Base-by-base conservation (phyloP, 2,329 filamentous ascomycete species). In the Spiromastix sp. region DNA sequence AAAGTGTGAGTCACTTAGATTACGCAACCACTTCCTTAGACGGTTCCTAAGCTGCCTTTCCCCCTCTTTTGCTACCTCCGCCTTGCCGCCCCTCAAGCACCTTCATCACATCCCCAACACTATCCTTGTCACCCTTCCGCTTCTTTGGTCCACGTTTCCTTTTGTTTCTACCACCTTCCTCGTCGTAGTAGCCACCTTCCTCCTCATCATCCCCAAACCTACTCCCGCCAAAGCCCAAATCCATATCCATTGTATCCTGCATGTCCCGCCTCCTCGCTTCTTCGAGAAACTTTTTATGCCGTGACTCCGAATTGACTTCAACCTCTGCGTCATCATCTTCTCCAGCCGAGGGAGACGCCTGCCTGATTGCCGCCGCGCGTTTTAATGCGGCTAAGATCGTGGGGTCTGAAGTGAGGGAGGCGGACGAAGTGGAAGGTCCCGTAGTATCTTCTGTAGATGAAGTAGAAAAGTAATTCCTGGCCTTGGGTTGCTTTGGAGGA, bases 201-300 rank as follows among this genome's bases (percentile, higher is more conserved):
- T 93, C 87, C 40, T 87, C 87, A 32, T 87, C 86, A 50, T 95
- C 91, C 36, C 84, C 86, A 50, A 85, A 80, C 18, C 89, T 73
- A 51, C 81, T 91, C 13, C 79, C 84, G 21, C 91, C 91, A 52
- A 98, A 96, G 41, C 87, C 89, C 68, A 96, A 75, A 52, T 98
- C 91, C 62, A 98, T 72, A 60, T 98, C 89, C 38, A 89, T 79
- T 31, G 86, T 77, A 54, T 96, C 89, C 31, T 87, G 74, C 46
- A 83, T 81, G 37, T 78, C 61, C n/a, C 63, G 64, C 7, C 57
- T 56, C 29, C 51, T 54, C 7, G 67, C 75, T 40, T 71, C 71
- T 48, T 79, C 68, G 4, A 95, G 67, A 66, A 95, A 81, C 45
- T 74, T 80, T 56, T 77, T 80, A 34, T 79, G 74, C 5, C 81